Percentiles rank a stretch among this genome's conserved stretches.
phyloP scores from a whole-genome alignment of 2,329 filamentous ascomycete genomes.

The Shiraia bambusicola region DNA sequence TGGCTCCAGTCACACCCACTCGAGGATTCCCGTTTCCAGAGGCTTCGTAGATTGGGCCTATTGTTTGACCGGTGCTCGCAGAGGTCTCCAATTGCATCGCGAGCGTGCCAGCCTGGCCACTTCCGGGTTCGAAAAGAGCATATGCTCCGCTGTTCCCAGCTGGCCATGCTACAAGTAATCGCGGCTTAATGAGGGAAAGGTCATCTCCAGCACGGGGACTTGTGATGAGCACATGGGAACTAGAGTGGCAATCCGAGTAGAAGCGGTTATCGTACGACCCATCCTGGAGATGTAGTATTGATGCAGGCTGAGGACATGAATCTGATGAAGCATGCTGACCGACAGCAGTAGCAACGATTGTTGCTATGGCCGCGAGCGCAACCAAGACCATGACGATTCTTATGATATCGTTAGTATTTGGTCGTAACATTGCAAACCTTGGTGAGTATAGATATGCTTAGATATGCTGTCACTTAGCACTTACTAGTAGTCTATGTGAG shows the following conservation, averaged over 20 bases:
- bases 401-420: neutral
- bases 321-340: neutral
- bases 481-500: too few species aligned
- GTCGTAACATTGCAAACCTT: too few species aligned
- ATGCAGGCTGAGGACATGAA: constrained; percentile 14
- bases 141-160: constrained; percentile 64
- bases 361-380: neutral
- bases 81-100: constrained; percentile 56
- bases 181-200: constrained; percentile 57
- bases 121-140: constrained; percentile 58
- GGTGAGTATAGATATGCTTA: too few species aligned
- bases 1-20: constrained; percentile 56
- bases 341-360: neutral
- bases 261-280: constrained; percentile 66
- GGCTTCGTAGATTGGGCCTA: constrained; percentile 51
- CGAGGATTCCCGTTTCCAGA: constrained; percentile 40
- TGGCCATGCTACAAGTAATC: constrained; percentile 64
- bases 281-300: constrained; percentile 52
- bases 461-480: too few species aligned
- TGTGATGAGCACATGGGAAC: constrained; percentile 62
- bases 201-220: constrained; percentile 58
- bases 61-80: constrained; percentile 45
- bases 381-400: constrained; percentile 4
- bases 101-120: constrained; percentile 57
- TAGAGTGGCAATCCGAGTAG: constrained; percentile 63